phyloP scores from a whole-genome alignment of 1,284 basidiomycete species.

The Rhodotorula sp. region DNA sequence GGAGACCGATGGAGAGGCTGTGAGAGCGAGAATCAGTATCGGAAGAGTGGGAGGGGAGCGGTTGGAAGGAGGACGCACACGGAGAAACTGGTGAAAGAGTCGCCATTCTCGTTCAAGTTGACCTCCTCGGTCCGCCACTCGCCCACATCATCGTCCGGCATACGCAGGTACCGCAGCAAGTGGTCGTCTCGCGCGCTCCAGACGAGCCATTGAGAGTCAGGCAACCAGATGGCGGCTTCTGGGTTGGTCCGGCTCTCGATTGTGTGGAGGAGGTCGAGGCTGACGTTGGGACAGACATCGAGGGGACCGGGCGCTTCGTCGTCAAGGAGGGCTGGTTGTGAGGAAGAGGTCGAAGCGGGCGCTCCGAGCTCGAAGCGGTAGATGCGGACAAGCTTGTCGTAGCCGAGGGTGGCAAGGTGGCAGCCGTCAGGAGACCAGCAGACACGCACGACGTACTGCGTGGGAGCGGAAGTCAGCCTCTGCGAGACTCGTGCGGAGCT shows the following conservation, averaged over 20 bases:
- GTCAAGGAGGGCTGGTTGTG: constrained; percentile 12
- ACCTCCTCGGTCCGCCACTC: constrained; percentile 13
- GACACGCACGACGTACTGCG: constrained; percentile 36
- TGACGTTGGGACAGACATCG: constrained; percentile 7
- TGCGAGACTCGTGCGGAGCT: neutral
- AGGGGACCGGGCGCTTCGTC: constrained; percentile 31
- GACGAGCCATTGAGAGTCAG: constrained; percentile 33
- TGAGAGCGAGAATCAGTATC: neutral
- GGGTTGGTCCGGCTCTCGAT: constrained; percentile 29
- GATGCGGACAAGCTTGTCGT: constrained; percentile 41
- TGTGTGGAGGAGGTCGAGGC: constrained; percentile 9
- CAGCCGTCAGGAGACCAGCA: constrained; percentile 28
- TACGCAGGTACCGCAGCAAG: constrained; percentile 38
- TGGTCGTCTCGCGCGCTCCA: constrained; percentile 41
- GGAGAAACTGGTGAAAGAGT: constrained; percentile 42
- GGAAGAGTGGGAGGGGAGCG: too few species aligned
- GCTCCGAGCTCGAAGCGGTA: constrained; percentile 14
- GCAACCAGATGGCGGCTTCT: constrained; percentile 41
- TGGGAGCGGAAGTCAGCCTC: too few species aligned
- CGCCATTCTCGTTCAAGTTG: constrained; percentile 43
- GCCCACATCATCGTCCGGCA: constrained; percentile 12
- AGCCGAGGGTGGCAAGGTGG: constrained; percentile 39
- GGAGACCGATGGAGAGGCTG: constrained; percentile 40
- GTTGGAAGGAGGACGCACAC: constrained; percentile 26
- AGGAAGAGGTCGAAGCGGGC: neutral